Evolutionary conservation across 331 rosid species (phyloP), one percentile per base, ranked within the genome.

Genomic region (Telfairia occidentalis): DNA sequence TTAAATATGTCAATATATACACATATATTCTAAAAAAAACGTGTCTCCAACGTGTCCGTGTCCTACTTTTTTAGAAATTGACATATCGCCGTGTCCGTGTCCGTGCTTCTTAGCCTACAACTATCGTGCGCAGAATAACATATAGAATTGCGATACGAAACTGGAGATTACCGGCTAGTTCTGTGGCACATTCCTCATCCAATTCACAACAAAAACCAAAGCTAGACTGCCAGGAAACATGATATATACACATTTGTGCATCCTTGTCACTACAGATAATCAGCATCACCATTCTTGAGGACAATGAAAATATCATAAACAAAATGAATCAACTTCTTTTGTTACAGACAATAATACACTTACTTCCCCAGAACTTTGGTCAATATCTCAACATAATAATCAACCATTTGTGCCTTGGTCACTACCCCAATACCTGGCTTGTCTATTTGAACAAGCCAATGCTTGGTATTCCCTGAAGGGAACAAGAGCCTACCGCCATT

Each of bases 161-260:
- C 29, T 26, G 12, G 28, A 76, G 16, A 61, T 74, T 72, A 90
- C 98, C 89, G 69, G 88, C 83, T 23, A 93, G 75, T 57, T 83
- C 90, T 46, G 7, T 76, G 1, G 97, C 97, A 81, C 91, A 85
- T 38, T 90, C 89, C 66, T 89, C 88, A 24, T 88, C 96, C 67
- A 93, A 89, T 82, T 89, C 96, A 79, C 97, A 93, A 77, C 97
- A 93, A 82, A 93, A 93, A 0, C 98, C 94, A 28, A 89, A 89
- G 82, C 81, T 88, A 30, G 86, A 73, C 77, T 83, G 87, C 98
- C 98, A 93, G 61, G 96, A 90, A 75, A 90, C 84, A 77, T 90
- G 91, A 82, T 90, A 90, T 53, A 93, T 85, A 71, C 97, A 93
- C 94, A 88, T 90, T 55, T 93, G 97, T 54, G 97, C 93, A 76